phyloP scores from a whole-genome alignment of 495 filamentous ascomycete species.

The Aspergillus sparsus region DNA sequence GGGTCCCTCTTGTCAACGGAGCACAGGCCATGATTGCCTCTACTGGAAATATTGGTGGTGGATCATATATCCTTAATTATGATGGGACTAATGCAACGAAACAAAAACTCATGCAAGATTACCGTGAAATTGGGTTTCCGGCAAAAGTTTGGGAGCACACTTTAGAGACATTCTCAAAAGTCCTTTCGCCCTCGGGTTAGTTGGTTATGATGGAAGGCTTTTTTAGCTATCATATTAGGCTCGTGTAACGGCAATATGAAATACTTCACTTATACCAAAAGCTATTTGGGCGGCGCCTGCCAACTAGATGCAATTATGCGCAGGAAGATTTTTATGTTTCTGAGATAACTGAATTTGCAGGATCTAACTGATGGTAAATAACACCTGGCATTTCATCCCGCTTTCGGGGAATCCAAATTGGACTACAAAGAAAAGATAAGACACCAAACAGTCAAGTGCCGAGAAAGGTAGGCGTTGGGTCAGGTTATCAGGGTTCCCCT shows the following conservation, averaged over 20 bases:
- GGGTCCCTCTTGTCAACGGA: slow-evolving; percentile 33
- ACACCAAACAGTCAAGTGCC: no score
- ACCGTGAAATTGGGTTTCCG: slow-evolving; percentile 44
- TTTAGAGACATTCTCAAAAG: slow-evolving; percentile 42
- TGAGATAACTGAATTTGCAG: no score
- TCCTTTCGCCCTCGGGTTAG: background rate
- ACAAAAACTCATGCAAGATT: slow-evolving; percentile 35
- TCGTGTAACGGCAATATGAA: background rate
- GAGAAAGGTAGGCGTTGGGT: no score
- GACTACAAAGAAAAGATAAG: no score
- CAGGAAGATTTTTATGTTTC: no score
- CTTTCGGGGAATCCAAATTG: no score
- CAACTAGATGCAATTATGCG: no score
- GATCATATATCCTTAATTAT: slow-evolving; percentile 53
- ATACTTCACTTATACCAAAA: background rate
- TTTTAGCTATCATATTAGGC: background rate
- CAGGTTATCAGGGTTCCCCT: no score
- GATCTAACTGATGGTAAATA: no score
- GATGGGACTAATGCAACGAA: slow-evolving; percentile 45
- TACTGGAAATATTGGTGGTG: slow-evolving; percentile 49
- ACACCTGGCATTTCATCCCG: no score
- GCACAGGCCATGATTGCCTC: slow-evolving; percentile 39
- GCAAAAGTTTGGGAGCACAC: slow-evolving; percentile 53
- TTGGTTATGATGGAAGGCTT: background rate
- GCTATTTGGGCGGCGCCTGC: background rate